These are phyloP conservation scores for Blepharisma undulans DNA, from an alignment of 169 alveolate genomes.

Conservation along the genomic window DNA sequence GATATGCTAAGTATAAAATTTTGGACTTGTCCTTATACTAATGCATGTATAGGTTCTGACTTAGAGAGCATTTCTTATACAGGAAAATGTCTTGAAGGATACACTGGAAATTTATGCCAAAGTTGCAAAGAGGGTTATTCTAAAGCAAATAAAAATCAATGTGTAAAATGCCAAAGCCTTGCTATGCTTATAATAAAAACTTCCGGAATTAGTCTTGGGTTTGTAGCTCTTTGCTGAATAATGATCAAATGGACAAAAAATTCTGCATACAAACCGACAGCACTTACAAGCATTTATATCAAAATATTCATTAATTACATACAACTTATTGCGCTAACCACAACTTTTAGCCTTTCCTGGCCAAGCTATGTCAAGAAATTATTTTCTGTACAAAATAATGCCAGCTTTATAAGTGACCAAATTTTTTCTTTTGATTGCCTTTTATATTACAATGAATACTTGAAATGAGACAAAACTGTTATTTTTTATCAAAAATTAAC, in stretches of 20 bases:
- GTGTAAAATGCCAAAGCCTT: not conserved
- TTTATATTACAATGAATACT: not conserved
- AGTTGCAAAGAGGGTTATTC: conserved; percentile 49
- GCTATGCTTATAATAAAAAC: not conserved
- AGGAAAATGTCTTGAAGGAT: not conserved
- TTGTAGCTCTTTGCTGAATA: not conserved
- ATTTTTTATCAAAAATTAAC: not conserved
- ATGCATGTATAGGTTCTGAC: conserved; percentile 18
- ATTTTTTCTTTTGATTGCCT: conserved; percentile 23
- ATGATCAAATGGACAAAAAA: not conserved
- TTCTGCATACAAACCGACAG: conserved; percentile 7
- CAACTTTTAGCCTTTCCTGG: conserved; percentile 16
- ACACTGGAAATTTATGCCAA: conserved; percentile 53
- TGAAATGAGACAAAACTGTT: not conserved
- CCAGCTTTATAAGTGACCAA: not conserved
- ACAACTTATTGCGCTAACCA: not conserved
- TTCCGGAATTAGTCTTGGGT: not conserved
- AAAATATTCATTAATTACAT: conserved; percentile 18
- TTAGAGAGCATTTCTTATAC: not conserved
- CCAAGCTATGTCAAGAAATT: not conserved
- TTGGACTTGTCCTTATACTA: conserved; percentile 39
- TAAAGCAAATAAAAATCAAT: not conserved
- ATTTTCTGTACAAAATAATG: not conserved
- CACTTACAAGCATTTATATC: not conserved
- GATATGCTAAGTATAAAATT: conserved; percentile 35